Conservation (phyloP, 495 filamentous ascomycete species). For the Neurospora sp. region DNA sequence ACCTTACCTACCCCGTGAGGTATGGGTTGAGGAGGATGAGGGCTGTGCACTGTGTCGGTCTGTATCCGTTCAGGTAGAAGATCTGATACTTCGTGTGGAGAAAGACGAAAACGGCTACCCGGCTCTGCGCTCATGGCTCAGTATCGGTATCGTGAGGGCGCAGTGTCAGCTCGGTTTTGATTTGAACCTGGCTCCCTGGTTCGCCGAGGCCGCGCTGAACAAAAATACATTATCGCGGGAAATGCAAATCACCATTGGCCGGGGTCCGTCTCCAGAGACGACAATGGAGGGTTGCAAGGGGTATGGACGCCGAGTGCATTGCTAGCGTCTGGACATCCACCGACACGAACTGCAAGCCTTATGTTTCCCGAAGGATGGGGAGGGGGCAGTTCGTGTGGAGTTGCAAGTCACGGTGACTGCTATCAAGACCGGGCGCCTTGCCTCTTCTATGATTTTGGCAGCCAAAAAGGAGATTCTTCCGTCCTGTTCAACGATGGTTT, state of each 20-base stretch:
- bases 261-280: background rate
- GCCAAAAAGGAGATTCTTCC: background rate
- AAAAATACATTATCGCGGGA: background rate
- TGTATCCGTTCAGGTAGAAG: background rate
- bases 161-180: background rate
- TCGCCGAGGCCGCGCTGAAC: slow-evolving; percentile 8
- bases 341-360: background rate
- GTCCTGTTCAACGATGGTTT: background rate
- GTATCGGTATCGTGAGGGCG: background rate
- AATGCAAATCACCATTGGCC: slow-evolving; percentile 4
- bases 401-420: background rate
- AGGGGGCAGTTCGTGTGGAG: background rate
- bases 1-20: background rate
- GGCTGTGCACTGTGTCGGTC: background rate
- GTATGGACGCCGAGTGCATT: background rate
- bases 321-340: background rate
- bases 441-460: background rate
- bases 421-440: background rate
- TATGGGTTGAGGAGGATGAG: background rate
- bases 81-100: slow-evolving; percentile 1
- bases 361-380: background rate
- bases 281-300: slow-evolving; percentile 6
- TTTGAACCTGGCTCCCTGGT: background rate
- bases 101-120: background rate
- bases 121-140: slow-evolving; percentile 5